Conservation (phyloP, 768 basidiomycete genomes). For the Ramaria sp. region DNA sequence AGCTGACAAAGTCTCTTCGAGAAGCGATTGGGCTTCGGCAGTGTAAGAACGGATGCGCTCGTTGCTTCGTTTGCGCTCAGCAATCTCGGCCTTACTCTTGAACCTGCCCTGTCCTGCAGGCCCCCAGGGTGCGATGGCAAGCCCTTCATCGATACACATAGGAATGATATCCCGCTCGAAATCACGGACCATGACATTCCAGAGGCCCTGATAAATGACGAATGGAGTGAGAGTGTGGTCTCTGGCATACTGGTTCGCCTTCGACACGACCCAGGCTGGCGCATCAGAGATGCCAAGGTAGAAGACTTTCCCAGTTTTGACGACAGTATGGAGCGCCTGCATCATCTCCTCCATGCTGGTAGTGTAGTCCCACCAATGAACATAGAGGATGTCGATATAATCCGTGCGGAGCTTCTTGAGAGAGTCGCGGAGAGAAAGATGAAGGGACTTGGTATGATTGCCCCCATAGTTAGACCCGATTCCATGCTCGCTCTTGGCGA, state of each 20-base stretch:
- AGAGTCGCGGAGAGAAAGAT: slow-evolving; percentile 12
- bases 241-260: slow-evolving; percentile 28
- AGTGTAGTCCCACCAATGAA: slow-evolving; percentile 26
- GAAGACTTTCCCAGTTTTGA: slow-evolving; percentile 31
- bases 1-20: slow-evolving; percentile 9
- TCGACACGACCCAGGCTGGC: slow-evolving; percentile 29
- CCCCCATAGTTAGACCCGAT: slow-evolving; percentile 23
- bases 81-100: slow-evolving; percentile 29
- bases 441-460: slow-evolving; percentile 12
- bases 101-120: slow-evolving; percentile 32
- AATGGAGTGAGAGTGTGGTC: slow-evolving; percentile 30
- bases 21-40: background rate
- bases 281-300: slow-evolving; percentile 26
- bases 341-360: slow-evolving; percentile 30
- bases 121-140: slow-evolving; percentile 34
- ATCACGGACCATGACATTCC: slow-evolving; percentile 22
- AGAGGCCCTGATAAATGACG: slow-evolving; percentile 31
- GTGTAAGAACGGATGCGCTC: slow-evolving; percentile 2
- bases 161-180: slow-evolving; percentile 34
- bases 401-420: slow-evolving; percentile 20
- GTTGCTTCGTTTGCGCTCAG: slow-evolving; percentile 11
- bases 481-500: slow-evolving; percentile 12
- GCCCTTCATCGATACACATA: slow-evolving; percentile 22
- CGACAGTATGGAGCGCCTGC: slow-evolving; percentile 29
- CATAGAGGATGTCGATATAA: slow-evolving; percentile 23